Conservation (phyloP, 306 rosid genomes). For the Begonia fuchsioides region DNA sequence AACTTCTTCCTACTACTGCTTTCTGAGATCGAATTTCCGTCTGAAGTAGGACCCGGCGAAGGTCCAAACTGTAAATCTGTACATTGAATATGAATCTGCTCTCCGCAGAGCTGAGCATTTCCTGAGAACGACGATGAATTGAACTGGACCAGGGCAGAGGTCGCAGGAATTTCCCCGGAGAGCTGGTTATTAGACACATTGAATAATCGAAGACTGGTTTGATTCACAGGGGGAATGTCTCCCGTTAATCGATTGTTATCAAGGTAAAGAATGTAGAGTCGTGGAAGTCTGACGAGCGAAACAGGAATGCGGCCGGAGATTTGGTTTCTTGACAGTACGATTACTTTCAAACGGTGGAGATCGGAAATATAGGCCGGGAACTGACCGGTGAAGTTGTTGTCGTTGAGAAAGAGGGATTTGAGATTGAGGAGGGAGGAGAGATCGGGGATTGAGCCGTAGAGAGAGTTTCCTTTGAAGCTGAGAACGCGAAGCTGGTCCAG, state of each 20-base stretch:
- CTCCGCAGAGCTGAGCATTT: conserved; percentile 46
- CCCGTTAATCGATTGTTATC: conserved; percentile 55
- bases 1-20: conserved; percentile 16
- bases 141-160: conserved; percentile 39
- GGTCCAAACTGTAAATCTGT: neutral
- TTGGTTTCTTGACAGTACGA: conserved; percentile 39
- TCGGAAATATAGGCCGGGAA: conserved; percentile 38
- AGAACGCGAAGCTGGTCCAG: conserved; percentile 86
- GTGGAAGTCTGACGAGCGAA: conserved; percentile 45
- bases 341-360: conserved; percentile 71
- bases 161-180: conserved; percentile 62
- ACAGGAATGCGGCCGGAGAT: conserved; percentile 57
- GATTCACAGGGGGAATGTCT: conserved; percentile 56
- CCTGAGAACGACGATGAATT: conserved; percentile 57
- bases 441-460: conserved; percentile 64
- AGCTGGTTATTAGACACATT: conserved; percentile 74
- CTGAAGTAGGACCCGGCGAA: no score
- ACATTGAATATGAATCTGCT: conserved; percentile 33
- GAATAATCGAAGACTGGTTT: conserved; percentile 58
- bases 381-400: conserved; percentile 65
- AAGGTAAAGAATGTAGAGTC: conserved; percentile 46
- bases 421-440: conserved; percentile 54
- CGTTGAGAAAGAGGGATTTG: conserved; percentile 56
- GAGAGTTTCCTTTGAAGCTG: conserved; percentile 68
- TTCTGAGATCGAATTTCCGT: no score